Conservation (phyloP, 2,329 filamentous ascomycete species). For the Magnaporthiopsis rhizophila region DNA sequence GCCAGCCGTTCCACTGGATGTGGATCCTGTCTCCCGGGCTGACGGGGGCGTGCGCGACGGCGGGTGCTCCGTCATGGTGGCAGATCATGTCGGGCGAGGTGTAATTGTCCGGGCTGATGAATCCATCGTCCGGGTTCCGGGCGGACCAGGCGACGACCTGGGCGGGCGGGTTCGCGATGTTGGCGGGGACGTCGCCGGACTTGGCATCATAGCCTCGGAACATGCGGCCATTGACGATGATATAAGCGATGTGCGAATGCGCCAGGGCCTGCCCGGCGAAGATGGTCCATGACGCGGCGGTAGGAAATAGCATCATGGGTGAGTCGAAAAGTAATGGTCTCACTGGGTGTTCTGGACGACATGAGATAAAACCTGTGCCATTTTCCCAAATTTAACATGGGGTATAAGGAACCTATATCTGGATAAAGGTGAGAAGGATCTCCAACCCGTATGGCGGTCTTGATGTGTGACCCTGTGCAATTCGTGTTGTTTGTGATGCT, state of each 20-base stretch:
- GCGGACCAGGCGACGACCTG: constrained; percentile 45
- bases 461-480: not conserved
- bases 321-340: not conserved
- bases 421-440: not conserved
- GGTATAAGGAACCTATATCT: not conserved
- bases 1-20: constrained; percentile 57
- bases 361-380: not conserved
- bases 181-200: constrained; percentile 12
- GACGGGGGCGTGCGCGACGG: constrained; percentile 42
- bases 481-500: not conserved
- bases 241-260: constrained; percentile 24
- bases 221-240: constrained; percentile 36
- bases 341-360: not conserved
- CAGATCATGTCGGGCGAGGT: constrained; percentile 48
- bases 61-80: constrained; percentile 48
- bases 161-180: not conserved
- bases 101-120: constrained; percentile 39
- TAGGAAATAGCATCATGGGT: not conserved
- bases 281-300: not conserved
- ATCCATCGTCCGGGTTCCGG: constrained; percentile 41
- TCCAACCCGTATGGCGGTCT: not conserved
- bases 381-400: not conserved
- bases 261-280: constrained; percentile 10
- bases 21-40: constrained; percentile 46
- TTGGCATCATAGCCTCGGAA: constrained; percentile 33